These are phyloP conservation scores for Rhizopogon vesiculosus DNA, from an alignment of 768 basidiomycete genomes.

Conservation along the genomic window DNA sequence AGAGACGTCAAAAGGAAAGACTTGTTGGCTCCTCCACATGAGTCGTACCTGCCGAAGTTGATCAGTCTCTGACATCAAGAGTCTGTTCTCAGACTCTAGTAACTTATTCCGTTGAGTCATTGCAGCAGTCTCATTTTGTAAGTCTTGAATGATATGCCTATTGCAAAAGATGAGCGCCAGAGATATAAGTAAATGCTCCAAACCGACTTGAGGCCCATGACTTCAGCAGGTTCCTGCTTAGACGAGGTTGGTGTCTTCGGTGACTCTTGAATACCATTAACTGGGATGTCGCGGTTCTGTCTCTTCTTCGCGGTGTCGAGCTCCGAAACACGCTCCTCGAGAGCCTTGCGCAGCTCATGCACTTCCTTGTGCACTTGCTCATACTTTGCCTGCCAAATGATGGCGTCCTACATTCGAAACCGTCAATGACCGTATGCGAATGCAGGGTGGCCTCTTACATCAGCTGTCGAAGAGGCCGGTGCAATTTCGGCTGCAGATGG, in stretches of 20 bases:
- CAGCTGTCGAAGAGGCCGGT: slow-evolving; percentile 15
- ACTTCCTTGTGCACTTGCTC: slow-evolving; percentile 27
- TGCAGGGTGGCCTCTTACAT: slow-evolving; percentile 3
- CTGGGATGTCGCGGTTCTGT: slow-evolving; percentile 49
- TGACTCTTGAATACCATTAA: slow-evolving; percentile 33
- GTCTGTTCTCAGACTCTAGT: slow-evolving; percentile 73
- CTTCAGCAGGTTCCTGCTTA: slow-evolving; percentile 60
- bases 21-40: background rate
- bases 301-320: slow-evolving; percentile 56
- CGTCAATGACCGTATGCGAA: background rate
- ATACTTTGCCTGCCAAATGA: slow-evolving; percentile 21
- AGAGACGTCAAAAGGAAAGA: background rate
- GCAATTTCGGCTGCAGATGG: slow-evolving; percentile 17
- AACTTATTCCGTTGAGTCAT: slow-evolving; percentile 60
- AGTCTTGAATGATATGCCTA: slow-evolving; percentile 84
- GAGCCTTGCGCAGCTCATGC: slow-evolving; percentile 23
- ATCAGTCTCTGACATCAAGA: slow-evolving; percentile 49
- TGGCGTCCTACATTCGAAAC: slow-evolving; percentile 13
- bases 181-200: background rate
- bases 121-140: slow-evolving; percentile 75
- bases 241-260: slow-evolving; percentile 28
- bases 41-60: slow-evolving; percentile 65
- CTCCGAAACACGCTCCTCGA: slow-evolving; percentile 43
- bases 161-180: slow-evolving; percentile 1
- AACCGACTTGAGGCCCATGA: slow-evolving; percentile 74